Evolutionary conservation across 2,329 filamentous ascomycete species (phyloP), one percentile per base, ranked within the genome.

Genomic region (Parascedosporium putredinis): DNA sequence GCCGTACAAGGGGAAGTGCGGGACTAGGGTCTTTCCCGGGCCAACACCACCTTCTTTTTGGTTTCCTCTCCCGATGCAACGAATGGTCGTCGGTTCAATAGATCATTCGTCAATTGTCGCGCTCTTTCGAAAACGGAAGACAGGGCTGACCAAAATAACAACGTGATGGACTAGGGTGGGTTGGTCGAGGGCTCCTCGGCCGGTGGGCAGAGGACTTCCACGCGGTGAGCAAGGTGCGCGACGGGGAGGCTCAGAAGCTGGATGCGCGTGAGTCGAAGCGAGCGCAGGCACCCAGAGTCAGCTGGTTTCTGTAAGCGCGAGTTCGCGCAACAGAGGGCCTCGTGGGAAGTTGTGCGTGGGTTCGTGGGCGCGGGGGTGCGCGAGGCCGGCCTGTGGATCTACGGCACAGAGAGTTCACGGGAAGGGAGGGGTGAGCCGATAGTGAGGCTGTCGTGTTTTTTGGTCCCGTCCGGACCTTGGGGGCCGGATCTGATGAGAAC

Each of bases 121-220:
- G 23, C n/a, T 31, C 23, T 10, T 20, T 25, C 14, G 9, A 42
- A 16, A 44, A 51, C n/a, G 43, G 20, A 20, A 43, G 23, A 45
- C 46, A n/a, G 29, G 20, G 22, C 22, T 45, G 42, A 45, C 42
- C 23, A 45, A 18, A 45, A 45, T 45, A 45, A 20, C 42, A 25
- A 42, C 23, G 23, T 45, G 42, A 45, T 45, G 24, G 42, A 18
- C 22, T 14, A 14, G 42, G 20, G 12, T 45, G 42, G 27, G 42
- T 29, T 8, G 25, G 20, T 29, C 18, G 9, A 10, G 38, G 18
- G 20, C 20, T 9, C n/a, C n/a, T n/a, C 8, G 38, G 23, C 12
- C 16, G 38, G 38, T 10, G 22, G 38, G 38, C 20, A 9, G 33
- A 5, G 18, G 38, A 22, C n/a, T 20, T 20, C 23, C 20, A 18